A percentile compares a stretch with the other conserved stretches of the same genome.
Conservation (phyloP, 805 yeast species). For the Cyberlindnera bimundalis region DNA sequence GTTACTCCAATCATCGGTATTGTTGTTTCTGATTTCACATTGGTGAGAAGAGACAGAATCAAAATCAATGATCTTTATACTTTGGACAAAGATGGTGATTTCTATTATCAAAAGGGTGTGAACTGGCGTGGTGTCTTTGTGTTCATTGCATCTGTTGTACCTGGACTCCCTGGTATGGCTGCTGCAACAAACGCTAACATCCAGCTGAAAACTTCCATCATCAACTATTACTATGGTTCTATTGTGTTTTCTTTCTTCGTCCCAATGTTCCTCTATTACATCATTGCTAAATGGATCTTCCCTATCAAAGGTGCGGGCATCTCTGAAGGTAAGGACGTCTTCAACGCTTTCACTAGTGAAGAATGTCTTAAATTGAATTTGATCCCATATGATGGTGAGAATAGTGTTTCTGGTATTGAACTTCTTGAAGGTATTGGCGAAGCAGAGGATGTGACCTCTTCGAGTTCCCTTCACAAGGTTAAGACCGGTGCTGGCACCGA, state of each 20-base stretch:
- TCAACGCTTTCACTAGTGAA: constrained; percentile 28
- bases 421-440: constrained; percentile 7
- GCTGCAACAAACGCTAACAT: constrained; percentile 29
- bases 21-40: constrained; percentile 34
- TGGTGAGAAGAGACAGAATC: constrained; percentile 31
- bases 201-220: constrained; percentile 22
- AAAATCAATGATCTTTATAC: constrained; percentile 35
- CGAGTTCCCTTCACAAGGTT: not conserved
- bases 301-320: constrained; percentile 23
- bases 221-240: constrained; percentile 30
- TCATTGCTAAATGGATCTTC: constrained; percentile 25
- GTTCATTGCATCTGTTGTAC: constrained; percentile 31
- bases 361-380: constrained; percentile 28
- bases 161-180: constrained; percentile 39
- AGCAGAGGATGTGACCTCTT: not conserved
- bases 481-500: not conserved
- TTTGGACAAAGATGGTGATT: constrained; percentile 27
- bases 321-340: constrained; percentile 26
- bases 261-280: constrained; percentile 28
- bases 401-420: constrained; percentile 2
- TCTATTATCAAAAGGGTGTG: constrained; percentile 31
- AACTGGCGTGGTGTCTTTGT: constrained; percentile 30
- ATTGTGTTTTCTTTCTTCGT: constrained; percentile 30
- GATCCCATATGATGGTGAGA: constrained; percentile 19
- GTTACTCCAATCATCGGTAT: constrained; percentile 37